These are phyloP conservation scores for Phyllostachys edulis DNA, from an alignment of 176 grass and related monocot genomes.

Conservation along the genomic window DNA sequence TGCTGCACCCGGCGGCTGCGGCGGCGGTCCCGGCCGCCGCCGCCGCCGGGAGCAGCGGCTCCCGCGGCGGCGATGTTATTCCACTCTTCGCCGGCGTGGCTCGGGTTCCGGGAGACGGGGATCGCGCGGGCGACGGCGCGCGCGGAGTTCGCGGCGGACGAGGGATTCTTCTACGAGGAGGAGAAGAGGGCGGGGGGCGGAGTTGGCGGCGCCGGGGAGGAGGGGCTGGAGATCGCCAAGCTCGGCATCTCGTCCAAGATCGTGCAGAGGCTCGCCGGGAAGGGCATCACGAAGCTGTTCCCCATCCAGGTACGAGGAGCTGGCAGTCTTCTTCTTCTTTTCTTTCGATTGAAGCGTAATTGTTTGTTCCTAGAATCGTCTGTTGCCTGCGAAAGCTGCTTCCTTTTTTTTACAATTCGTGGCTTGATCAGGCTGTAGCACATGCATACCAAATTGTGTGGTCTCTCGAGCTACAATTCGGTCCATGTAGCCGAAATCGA, in stretches of 20 bases:
- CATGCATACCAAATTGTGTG: background rate
- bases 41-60: background rate
- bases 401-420: background rate
- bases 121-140: constrained; percentile 24
- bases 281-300: constrained; percentile 93
- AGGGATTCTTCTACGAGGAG: constrained; percentile 47
- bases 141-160: constrained; percentile 53
- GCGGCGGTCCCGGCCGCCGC: background rate
- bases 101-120: constrained; percentile 57
- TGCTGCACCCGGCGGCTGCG: background rate
- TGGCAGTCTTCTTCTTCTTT: background rate
- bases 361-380: background rate
- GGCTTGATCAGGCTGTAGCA: background rate
- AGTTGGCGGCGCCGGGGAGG: constrained; percentile 5
- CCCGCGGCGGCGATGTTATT: constrained; percentile 33
- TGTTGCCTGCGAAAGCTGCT: background rate
- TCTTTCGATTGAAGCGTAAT: background rate
- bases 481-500: background rate
- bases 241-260: constrained; percentile 89
- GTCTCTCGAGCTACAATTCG: background rate
- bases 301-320: constrained; percentile 73
- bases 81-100: constrained; percentile 47
- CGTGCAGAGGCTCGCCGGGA: constrained; percentile 46
- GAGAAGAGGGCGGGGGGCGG: background rate
- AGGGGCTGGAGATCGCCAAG: constrained; percentile 82